Evolutionary conservation across 257 asterid species (phyloP).

Genomic region (Pogostemon cablin): DNA sequence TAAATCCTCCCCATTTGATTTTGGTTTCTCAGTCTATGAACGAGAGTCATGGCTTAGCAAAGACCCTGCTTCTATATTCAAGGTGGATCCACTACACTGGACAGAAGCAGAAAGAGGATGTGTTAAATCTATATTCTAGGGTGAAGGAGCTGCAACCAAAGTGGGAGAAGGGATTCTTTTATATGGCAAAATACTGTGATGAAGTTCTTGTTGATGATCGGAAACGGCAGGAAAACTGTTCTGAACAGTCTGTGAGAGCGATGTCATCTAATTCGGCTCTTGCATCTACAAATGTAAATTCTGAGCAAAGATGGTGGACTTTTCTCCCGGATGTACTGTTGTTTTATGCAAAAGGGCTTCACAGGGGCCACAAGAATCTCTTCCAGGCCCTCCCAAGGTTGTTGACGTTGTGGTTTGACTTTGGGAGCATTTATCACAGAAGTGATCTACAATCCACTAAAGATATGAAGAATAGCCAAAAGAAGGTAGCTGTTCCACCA

Average conservation of each 20-base stretch:
- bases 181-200: slow-evolving; percentile 93
- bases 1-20: slow-evolving; percentile 68
- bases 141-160: slow-evolving; percentile 92
- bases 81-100: slow-evolving; percentile 99
- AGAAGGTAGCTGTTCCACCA: slow-evolving; percentile 56
- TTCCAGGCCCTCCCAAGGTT: slow-evolving; percentile 96
- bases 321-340: slow-evolving; percentile 86
- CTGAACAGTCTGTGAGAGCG: slow-evolving; percentile 56
- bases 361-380: slow-evolving; percentile 93
- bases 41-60: slow-evolving; percentile 73
- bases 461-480: slow-evolving; percentile 65
- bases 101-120: slow-evolving; percentile 94
- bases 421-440: slow-evolving; percentile 67
- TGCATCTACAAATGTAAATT: slow-evolving; percentile 53
- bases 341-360: slow-evolving; percentile 92
- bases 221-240: slow-evolving; percentile 80
- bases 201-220: slow-evolving; percentile 96
- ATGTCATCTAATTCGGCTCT: slow-evolving; percentile 50
- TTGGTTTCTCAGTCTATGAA: slow-evolving; percentile 59
- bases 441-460: slow-evolving; percentile 59
- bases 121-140: slow-evolving; percentile 82
- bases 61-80: slow-evolving; percentile 86
- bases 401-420: slow-evolving; percentile 95
- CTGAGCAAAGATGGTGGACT: slow-evolving; percentile 85
- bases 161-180: slow-evolving; percentile 97